Conservation (phyloP, 2,329 filamentous ascomycete species). For the Pseudovirgaria hyperparasitica region DNA sequence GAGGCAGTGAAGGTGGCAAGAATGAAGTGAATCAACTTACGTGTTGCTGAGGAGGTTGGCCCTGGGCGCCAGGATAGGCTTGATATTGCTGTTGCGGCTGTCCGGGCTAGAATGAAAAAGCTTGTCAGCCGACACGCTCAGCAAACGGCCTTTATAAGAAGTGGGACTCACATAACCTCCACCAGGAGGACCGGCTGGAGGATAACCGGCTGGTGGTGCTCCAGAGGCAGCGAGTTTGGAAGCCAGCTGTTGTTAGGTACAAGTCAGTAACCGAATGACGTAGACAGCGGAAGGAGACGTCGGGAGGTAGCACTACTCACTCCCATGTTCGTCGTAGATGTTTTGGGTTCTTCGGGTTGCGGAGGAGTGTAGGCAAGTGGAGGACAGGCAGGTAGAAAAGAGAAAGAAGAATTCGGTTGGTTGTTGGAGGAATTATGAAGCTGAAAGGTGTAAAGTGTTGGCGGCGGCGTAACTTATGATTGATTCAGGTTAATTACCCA, state of each 20-base stretch:
- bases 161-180: slow-evolving; percentile 41
- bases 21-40: slow-evolving; percentile 4
- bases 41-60: slow-evolving; percentile 21
- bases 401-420: no score
- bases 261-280: slow-evolving; percentile 15
- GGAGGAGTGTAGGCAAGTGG: neutral
- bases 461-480: no score
- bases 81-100: slow-evolving; percentile 44
- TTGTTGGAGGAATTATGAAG: no score
- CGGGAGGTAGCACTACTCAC: slow-evolving; percentile 2
- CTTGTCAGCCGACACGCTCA: slow-evolving; percentile 6
- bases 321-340: slow-evolving; percentile 1
- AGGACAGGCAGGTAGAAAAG: no score
- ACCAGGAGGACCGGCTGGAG: slow-evolving; percentile 18
- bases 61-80: slow-evolving; percentile 36
- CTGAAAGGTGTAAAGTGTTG: no score
- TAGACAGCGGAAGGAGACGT: slow-evolving; percentile 7
- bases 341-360: neutral
- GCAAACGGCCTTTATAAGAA: slow-evolving; percentile 3
- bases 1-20: slow-evolving; percentile 6
- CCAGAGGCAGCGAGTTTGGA: slow-evolving; percentile 34
- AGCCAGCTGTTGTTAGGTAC: slow-evolving; percentile 24
- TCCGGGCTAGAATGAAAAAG: slow-evolving; percentile 23
- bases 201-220: slow-evolving; percentile 18
- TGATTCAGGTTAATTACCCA: no score